phyloP scores from a whole-genome alignment of 192 early-diverging fungal species.

The Gonapodya prolifera region DNA sequence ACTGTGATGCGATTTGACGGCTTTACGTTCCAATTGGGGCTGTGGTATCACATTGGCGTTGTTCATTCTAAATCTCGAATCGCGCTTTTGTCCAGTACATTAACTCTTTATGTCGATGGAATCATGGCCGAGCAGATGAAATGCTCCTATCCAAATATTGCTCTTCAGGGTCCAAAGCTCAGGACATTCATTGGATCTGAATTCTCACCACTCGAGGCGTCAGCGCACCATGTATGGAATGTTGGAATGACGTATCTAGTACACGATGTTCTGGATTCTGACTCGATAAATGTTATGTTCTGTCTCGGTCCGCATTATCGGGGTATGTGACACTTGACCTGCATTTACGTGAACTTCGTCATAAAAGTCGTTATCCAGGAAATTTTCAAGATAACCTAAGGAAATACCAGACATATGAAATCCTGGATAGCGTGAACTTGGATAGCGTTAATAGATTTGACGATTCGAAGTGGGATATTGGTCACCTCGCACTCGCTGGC shows the following conservation, averaged over 20 bases:
- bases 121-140: slow-evolving; percentile 33
- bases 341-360: background rate
- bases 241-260: slow-evolving; percentile 53
- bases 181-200: slow-evolving; percentile 28
- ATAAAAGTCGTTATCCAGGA: slow-evolving; percentile 8
- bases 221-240: slow-evolving; percentile 35
- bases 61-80: slow-evolving; percentile 48
- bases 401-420: slow-evolving; percentile 57
- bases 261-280: slow-evolving; percentile 42
- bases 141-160: slow-evolving; percentile 32
- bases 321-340: background rate
- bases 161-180: slow-evolving; percentile 13
- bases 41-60: slow-evolving; percentile 55
- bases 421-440: slow-evolving; percentile 16
- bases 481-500: slow-evolving; percentile 34
- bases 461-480: slow-evolving; percentile 15
- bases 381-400: slow-evolving; percentile 50
- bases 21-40: slow-evolving; percentile 36
- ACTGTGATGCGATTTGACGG: slow-evolving; percentile 21
- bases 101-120: slow-evolving; percentile 54
- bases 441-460: background rate
- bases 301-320: slow-evolving; percentile 50
- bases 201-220: background rate
- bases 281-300: slow-evolving; percentile 43
- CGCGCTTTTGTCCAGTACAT: slow-evolving; percentile 19